Evolutionary conservation across 345 rosid species (phyloP).

Genomic region (Populus euphratica): DNA sequence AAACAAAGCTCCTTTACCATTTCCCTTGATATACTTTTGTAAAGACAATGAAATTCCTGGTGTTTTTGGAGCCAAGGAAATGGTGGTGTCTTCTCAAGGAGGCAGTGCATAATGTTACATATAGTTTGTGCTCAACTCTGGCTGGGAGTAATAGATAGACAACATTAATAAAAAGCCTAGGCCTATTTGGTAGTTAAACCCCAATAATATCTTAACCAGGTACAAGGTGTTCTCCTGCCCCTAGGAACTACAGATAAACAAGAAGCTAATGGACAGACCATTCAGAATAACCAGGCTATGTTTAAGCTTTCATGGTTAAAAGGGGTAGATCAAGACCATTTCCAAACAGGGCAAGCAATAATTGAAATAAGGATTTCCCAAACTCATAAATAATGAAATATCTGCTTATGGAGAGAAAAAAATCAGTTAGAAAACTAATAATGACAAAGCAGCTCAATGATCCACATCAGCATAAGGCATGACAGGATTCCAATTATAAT

Average conservation of each 20-base stretch:
- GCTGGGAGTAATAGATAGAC: slow-evolving; percentile 13
- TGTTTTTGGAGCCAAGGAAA: neutral
- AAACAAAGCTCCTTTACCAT: slow-evolving; percentile 15
- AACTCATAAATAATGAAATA: neutral
- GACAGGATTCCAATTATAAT: slow-evolving; percentile 16
- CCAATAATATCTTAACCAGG: neutral
- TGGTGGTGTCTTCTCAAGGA: slow-evolving; percentile 2
- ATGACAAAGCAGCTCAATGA: slow-evolving; percentile 1
- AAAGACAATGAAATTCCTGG: slow-evolving; percentile 5
- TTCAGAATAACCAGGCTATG: neutral
- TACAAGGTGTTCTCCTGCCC: neutral
- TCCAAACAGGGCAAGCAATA: slow-evolving; percentile 2
- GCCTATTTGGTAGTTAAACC: slow-evolving; percentile 1
- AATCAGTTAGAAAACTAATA: slow-evolving; percentile 2
- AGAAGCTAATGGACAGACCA: neutral
- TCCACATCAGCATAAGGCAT: neutral
- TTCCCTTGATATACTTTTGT: slow-evolving; percentile 16
- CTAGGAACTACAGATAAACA: neutral
- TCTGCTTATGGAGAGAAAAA: neutral
- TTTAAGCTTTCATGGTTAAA: neutral
- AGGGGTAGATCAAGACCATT: slow-evolving; percentile 12
- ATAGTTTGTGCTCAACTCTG: slow-evolving; percentile 7
- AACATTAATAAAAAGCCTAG: neutral
- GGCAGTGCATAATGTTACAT: slow-evolving; percentile 7
- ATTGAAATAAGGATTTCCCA: neutral